phyloP scores from a whole-genome alignment of 2,329 filamentous ascomycete genomes.

The Cytospora piceae region DNA sequence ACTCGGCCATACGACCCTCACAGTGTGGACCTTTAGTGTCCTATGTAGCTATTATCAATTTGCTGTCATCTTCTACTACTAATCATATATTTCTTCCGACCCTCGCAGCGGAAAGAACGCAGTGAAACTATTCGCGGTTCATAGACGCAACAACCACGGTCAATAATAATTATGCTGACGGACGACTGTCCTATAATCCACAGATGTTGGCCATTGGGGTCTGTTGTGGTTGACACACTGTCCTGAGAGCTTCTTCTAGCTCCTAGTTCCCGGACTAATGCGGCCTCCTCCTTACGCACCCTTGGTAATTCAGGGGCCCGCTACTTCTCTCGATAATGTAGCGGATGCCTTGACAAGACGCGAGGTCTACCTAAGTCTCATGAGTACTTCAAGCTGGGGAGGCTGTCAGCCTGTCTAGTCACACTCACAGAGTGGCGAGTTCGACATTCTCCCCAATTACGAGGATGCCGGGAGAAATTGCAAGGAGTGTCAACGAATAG shows the following conservation, averaged over 20 bases:
- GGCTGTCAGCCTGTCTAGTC: no score
- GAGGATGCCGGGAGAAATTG: not conserved
- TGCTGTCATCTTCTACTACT: not conserved
- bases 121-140: not conserved
- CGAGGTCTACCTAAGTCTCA: not conserved
- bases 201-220: not conserved
- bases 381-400: not conserved
- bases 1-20: constrained; percentile 27
- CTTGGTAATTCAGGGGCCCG: not conserved
- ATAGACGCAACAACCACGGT: not conserved
- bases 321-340: not conserved
- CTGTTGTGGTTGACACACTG: not conserved
- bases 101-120: not conserved
- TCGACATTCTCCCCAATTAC: no score
- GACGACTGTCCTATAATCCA: not conserved
- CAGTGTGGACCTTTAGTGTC: not conserved
- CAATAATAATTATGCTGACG: no score
- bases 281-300: not conserved
- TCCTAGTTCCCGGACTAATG: not conserved
- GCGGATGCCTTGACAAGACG: not conserved
- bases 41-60: not conserved
- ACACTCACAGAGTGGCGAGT: no score
- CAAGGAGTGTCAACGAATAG: not conserved
- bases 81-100: no score
- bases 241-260: not conserved